phyloP scores from a whole-genome alignment of 495 filamentous ascomycete genomes.

The Xanthoparmelia taractica region DNA sequence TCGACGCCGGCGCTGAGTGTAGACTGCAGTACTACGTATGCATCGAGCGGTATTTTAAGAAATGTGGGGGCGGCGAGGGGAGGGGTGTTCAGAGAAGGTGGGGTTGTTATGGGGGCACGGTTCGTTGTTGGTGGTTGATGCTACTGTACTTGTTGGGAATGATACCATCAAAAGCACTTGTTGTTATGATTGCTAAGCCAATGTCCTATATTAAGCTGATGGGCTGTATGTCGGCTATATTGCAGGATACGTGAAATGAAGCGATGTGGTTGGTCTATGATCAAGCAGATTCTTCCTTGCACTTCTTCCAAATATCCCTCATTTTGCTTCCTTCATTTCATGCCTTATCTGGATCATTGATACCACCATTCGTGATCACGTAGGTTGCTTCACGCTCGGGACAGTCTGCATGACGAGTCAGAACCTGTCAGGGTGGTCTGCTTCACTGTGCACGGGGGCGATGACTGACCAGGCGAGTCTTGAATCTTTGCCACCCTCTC shows the following conservation, averaged over 20 bases:
- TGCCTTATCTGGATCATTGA: conserved; percentile 62
- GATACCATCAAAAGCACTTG: background rate
- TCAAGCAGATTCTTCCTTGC: background rate
- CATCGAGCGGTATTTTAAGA: conserved; percentile 26
- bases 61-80: conserved; percentile 30
- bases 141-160: background rate
- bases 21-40: conserved; percentile 33
- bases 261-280: conserved; percentile 8
- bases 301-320: background rate
- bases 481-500: conserved; percentile 75
- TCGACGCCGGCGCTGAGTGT: conserved; percentile 25
- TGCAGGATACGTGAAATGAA: conserved; percentile 2
- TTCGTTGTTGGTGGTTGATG: conserved; percentile 31
- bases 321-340: background rate
- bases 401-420: conserved; percentile 44
- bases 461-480: conserved; percentile 58
- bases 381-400: conserved; percentile 73
- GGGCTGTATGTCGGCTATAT: background rate
- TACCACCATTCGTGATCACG: conserved; percentile 70
- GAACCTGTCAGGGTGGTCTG: background rate
- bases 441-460: background rate
- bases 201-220: background rate
- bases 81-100: conserved; percentile 32
- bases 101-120: conserved; percentile 37
- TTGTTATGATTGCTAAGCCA: conserved; percentile 3